Conservation (phyloP, 495 filamentous ascomycete species). For the Hypoxylon subgilvum region DNA sequence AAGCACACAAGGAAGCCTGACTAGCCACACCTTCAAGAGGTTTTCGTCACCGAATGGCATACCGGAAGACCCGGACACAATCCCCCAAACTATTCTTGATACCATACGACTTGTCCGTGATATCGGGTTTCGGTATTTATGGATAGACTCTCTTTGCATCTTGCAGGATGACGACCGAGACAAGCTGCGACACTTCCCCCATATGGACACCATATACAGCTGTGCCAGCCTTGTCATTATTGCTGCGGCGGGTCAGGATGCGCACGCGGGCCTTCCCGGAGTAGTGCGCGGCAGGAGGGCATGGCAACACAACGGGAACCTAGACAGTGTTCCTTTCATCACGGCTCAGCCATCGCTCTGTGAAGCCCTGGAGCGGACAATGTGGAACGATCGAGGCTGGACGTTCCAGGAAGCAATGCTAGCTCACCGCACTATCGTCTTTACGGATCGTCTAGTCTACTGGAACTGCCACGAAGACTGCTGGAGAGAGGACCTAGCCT, state of each 20-base stretch:
- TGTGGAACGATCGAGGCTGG: slow-evolving; percentile 20
- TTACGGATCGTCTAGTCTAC: slow-evolving; percentile 7
- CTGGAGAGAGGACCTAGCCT: not conserved
- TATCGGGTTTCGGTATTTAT: not conserved
- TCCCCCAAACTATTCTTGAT: not conserved
- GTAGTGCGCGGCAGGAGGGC: not conserved
- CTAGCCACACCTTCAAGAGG: not conserved
- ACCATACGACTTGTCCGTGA: not conserved
- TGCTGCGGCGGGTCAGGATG: not conserved
- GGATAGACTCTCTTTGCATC: not conserved
- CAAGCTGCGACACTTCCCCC: not conserved
- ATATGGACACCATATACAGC: not conserved
- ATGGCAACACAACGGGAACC: not conserved
- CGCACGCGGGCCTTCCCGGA: not conserved
- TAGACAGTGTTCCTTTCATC: not conserved
- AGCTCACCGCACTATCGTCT: slow-evolving; percentile 1
- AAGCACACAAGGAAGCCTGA: not conserved
- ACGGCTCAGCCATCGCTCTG: not conserved
- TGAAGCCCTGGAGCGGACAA: not conserved
- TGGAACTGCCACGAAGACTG: slow-evolving; percentile 4
- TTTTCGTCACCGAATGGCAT: not conserved
- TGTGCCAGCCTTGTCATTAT: slow-evolving; percentile 1
- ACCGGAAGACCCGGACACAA: not conserved
- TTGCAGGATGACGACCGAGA: not conserved
- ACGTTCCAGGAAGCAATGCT: slow-evolving; percentile 17